Evolutionary conservation across 345 rosid genomes (phyloP).

Genomic region (Eucalyptus camaldulensis): DNA sequence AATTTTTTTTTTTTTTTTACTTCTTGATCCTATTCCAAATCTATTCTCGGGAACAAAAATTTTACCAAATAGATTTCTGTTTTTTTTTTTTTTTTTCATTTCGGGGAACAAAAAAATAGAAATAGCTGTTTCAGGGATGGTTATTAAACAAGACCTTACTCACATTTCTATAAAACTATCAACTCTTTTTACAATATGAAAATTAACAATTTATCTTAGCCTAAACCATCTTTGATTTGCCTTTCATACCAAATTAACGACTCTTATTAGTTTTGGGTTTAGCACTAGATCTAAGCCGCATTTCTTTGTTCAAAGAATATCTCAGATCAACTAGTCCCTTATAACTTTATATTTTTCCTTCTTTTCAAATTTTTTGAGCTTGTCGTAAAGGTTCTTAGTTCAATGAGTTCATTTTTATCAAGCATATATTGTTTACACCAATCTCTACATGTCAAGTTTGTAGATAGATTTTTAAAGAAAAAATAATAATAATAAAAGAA

Average conservation of each 20-base stretch:
- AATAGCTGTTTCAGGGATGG: fast-evolving
- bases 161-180: background rate
- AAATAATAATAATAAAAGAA: background rate
- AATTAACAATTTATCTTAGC: background rate
- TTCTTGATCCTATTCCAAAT: too few relatives aligned
- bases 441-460: background rate
- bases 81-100: too few relatives aligned
- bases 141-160: background rate
- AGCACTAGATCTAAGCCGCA: background rate
- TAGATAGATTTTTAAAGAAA: background rate
- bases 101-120: fast-evolving
- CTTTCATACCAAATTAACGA: background rate
- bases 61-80: fast-evolving
- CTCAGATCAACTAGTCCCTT: background rate
- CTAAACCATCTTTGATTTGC: background rate
- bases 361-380: background rate
- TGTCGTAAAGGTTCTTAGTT: background rate
- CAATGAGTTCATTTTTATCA: background rate
- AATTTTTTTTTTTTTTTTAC: too few relatives aligned
- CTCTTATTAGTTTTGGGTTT: background rate
- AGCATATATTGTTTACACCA: background rate
- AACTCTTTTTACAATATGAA: background rate
- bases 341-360: background rate
- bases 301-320: background rate
- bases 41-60: too few relatives aligned